Conservation (phyloP, 345 rosid genomes). For the Sonneratia alba region DNA sequence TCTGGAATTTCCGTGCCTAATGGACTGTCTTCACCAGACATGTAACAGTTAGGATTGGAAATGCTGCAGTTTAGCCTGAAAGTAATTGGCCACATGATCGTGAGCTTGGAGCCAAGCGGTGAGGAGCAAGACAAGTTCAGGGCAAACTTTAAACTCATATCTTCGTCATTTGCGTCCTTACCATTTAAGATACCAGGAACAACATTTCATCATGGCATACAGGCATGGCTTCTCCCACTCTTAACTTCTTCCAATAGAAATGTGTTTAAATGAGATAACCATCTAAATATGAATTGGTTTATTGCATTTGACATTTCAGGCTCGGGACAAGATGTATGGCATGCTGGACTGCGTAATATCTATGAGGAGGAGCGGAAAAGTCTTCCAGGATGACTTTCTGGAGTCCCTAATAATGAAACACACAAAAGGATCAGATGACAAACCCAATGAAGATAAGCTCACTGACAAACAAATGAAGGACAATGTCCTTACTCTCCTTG, state of each 20-base stretch:
- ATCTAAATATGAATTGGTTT: neutral
- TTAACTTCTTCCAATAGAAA: neutral
- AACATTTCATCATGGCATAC: slow-evolving; percentile 42
- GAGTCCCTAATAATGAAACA: slow-evolving; percentile 51
- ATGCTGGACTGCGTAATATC: slow-evolving; percentile 41
- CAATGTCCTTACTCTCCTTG: slow-evolving; percentile 46
- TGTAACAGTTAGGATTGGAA: neutral
- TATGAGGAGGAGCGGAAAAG: slow-evolving; percentile 35
- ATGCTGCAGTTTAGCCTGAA: slow-evolving; percentile 53
- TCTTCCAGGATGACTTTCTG: slow-evolving; percentile 46
- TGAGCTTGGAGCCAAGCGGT: slow-evolving; percentile 57
- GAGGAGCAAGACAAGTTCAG: slow-evolving; percentile 56
- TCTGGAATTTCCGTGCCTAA: neutral
- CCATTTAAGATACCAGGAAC: slow-evolving; percentile 62
- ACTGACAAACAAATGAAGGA: slow-evolving; percentile 51
- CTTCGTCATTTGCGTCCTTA: slow-evolving; percentile 57
- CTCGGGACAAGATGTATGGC: slow-evolving; percentile 48
- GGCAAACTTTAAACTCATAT: slow-evolving; percentile 51
- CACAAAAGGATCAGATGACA: slow-evolving; percentile 19
- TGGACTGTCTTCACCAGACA: neutral
- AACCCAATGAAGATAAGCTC: slow-evolving; percentile 32
- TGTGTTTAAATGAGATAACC: neutral
- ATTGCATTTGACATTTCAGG: slow-evolving; percentile 22
- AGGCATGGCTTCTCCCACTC: slow-evolving; percentile 22
- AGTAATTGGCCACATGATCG: slow-evolving; percentile 62